Conservation (phyloP, 139 green algal species). For the Trebouxia sp. region DNA sequence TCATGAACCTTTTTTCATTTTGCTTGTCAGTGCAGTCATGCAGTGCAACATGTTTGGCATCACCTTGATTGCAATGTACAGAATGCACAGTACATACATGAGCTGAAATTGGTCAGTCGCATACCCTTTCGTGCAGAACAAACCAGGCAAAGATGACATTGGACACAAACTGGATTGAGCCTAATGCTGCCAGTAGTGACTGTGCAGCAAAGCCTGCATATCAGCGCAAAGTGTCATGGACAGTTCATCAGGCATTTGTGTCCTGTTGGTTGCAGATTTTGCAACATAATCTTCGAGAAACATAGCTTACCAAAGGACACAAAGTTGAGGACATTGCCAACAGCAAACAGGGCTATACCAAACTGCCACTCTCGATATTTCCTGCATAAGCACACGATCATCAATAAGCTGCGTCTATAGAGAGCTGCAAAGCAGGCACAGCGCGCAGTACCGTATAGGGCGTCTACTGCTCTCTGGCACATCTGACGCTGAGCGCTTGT, state of each 20-base stretch:
- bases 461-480: constrained; percentile 6
- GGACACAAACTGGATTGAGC: constrained; percentile 85
- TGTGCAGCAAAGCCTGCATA: constrained; percentile 83
- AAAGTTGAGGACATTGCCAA: constrained; percentile 82
- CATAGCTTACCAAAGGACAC: constrained; percentile 62
- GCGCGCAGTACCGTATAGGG: background rate
- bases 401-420: no score
- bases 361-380: constrained; percentile 66
- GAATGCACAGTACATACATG: no score
- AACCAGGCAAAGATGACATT: constrained; percentile 84
- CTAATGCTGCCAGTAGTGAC: constrained; percentile 81
- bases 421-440: no score
- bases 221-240: no score
- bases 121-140: constrained; percentile 78
- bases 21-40: no score
- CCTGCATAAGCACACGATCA: constrained; percentile 41
- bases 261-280: background rate
- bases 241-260: no score
- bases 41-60: no score
- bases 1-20: no score
- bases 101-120: background rate
- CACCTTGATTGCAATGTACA: no score
- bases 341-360: constrained; percentile 66
- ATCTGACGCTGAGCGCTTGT: constrained; percentile 48
- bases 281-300: no score